Evolutionary conservation across 1,284 basidiomycete genomes (phyloP).

Genomic region (Malassezia sp.): DNA sequence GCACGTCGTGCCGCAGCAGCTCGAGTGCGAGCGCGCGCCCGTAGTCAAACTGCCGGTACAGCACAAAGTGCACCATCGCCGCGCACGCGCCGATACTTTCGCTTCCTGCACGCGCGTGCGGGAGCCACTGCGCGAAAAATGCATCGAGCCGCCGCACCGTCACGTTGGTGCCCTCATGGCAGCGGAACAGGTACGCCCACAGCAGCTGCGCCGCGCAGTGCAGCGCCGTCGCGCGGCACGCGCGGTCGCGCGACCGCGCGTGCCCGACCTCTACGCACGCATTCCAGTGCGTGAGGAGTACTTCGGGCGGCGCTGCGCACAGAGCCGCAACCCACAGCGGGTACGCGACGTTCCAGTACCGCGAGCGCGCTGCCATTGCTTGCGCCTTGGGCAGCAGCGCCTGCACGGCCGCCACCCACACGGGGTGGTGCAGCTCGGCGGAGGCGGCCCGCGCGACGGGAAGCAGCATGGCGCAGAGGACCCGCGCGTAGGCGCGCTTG

Average conservation of each 20-base stretch:
- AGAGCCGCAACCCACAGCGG: slow-evolving; percentile 71
- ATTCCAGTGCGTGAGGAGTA: slow-evolving; percentile 74
- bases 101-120: slow-evolving; percentile 59
- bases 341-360: slow-evolving; percentile 81
- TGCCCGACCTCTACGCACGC: slow-evolving; percentile 50
- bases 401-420: slow-evolving; percentile 84
- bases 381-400: slow-evolving; percentile 70
- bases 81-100: slow-evolving; percentile 55
- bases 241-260: slow-evolving; percentile 74
- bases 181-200: slow-evolving; percentile 90
- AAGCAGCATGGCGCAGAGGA: slow-evolving; percentile 66
- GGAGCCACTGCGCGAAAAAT: slow-evolving; percentile 69
- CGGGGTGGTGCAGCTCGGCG: slow-evolving; percentile 87
- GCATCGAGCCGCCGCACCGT: slow-evolving; percentile 66
- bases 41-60: slow-evolving; percentile 74
- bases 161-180: slow-evolving; percentile 69
- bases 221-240: slow-evolving; percentile 61
- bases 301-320: slow-evolving; percentile 74
- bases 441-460: slow-evolving; percentile 83
- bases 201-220: slow-evolving; percentile 72
- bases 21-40: slow-evolving; percentile 65
- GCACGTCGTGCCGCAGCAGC: slow-evolving; percentile 29
- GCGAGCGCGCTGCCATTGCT: slow-evolving; percentile 75
- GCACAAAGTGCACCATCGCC: slow-evolving; percentile 68
- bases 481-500: slow-evolving; percentile 77